Evolutionary conservation across 768 basidiomycete genomes (phyloP).

Genomic region (Tricholoma sp.): DNA sequence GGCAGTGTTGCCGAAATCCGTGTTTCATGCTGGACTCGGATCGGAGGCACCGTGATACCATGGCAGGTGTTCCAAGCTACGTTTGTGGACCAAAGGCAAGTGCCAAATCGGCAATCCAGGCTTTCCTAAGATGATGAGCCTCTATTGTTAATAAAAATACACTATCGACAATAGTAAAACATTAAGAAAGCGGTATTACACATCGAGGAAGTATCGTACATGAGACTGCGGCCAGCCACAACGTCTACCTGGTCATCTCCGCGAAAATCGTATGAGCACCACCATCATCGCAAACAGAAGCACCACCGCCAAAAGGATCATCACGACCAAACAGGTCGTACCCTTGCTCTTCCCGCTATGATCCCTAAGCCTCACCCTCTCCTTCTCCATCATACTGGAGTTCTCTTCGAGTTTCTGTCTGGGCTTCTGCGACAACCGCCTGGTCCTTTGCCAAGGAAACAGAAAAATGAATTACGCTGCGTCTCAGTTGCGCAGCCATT

Average conservation of each 20-base stretch:
- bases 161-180: too few species aligned
- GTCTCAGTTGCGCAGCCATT: conserved; percentile 87
- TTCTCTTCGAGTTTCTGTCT: conserved; percentile 74
- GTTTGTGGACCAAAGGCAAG: too few species aligned
- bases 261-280: conserved; percentile 55
- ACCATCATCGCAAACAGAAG: conserved; percentile 71
- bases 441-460: conserved; percentile 71
- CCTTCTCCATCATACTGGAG: conserved; percentile 60
- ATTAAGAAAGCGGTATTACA: too few species aligned
- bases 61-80: too few species aligned
- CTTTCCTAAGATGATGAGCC: too few species aligned
- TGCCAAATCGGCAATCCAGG: too few species aligned
- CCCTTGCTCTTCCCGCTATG: conserved; percentile 59
- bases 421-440: conserved; percentile 58
- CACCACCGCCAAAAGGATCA: conserved; percentile 59
- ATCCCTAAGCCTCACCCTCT: conserved; percentile 55
- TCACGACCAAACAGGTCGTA: conserved; percentile 70
- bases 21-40: too few species aligned
- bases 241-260: neutral
- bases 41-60: too few species aligned
- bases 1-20: too few species aligned
- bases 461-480: conserved; percentile 78
- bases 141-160: too few species aligned
- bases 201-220: too few species aligned
- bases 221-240: too few species aligned